Percentiles rank a stretch among this genome's conserved stretches.
Evolutionary conservation across 352 stramenopile genomes (phyloP).

Genomic region (Pythium volutum): DNA sequence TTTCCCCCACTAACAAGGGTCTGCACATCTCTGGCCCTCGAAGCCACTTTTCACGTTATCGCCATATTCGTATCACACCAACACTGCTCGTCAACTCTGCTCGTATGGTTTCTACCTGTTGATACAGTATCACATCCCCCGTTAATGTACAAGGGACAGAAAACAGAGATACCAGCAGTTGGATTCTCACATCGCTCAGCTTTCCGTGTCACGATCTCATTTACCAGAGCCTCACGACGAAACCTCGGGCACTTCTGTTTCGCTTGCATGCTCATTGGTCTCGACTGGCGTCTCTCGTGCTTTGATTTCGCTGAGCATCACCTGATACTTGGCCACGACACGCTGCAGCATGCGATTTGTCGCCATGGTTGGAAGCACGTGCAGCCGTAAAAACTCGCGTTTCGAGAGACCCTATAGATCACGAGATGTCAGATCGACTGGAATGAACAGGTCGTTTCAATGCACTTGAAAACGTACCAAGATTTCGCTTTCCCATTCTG

Average conservation of each 20-base stretch:
- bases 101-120: too few species aligned
- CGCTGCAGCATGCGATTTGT: slow-evolving; percentile 78
- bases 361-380: slow-evolving; percentile 77
- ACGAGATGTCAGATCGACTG: slow-evolving; percentile 15
- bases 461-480: slow-evolving; percentile 7
- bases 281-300: slow-evolving; percentile 25
- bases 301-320: slow-evolving; percentile 77
- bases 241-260: background rate
- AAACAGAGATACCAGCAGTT: background rate
- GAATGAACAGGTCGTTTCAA: background rate
- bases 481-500: slow-evolving; percentile 8
- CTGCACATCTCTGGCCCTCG: background rate
- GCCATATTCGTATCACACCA: too few species aligned
- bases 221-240: background rate
- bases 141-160: background rate
- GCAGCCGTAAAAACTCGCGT: slow-evolving; percentile 66
- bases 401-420: slow-evolving; percentile 56
- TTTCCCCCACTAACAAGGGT: too few species aligned
- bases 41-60: too few species aligned
- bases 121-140: background rate
- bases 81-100: background rate
- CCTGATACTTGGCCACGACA: slow-evolving; percentile 79
- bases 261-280: background rate
- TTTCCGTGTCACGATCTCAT: background rate
- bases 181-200: background rate